Conservation (phyloP, 2,329 filamentous ascomycete species). For the Xylaria digitata region DNA sequence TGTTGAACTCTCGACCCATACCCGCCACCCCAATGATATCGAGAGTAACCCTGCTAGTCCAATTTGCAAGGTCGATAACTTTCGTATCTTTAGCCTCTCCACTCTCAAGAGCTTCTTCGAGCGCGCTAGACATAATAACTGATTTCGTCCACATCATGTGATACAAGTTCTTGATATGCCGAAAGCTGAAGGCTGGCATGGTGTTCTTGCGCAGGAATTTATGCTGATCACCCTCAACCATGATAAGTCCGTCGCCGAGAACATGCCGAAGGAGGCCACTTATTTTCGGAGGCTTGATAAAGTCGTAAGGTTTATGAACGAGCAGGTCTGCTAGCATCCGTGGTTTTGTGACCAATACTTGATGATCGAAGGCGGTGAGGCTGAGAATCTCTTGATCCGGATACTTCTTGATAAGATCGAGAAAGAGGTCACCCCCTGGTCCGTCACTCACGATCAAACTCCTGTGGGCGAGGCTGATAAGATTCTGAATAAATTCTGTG, state of each 20-base stretch:
- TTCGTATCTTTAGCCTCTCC: slow-evolving; percentile 38
- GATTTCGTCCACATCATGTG: slow-evolving; percentile 75
- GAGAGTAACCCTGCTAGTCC: slow-evolving; percentile 65
- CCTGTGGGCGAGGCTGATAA: slow-evolving; percentile 38
- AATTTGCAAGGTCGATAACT: slow-evolving; percentile 56
- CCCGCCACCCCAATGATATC: slow-evolving; percentile 71
- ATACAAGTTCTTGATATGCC: slow-evolving; percentile 76
- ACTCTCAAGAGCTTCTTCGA: slow-evolving; percentile 54
- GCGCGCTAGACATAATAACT: slow-evolving; percentile 49
- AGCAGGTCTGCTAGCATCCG: slow-evolving; percentile 62
- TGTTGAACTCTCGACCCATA: slow-evolving; percentile 65
- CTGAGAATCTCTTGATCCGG: slow-evolving; percentile 42
- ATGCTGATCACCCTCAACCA: slow-evolving; percentile 77
- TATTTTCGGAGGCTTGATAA: slow-evolving; percentile 61
- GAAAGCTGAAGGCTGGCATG: slow-evolving; percentile 73
- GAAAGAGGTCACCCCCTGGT: slow-evolving; percentile 39
- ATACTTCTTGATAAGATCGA: slow-evolving; percentile 40
- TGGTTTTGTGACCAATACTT: slow-evolving; percentile 46
- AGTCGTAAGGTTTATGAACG: slow-evolving; percentile 63
- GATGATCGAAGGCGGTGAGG: slow-evolving; percentile 36
- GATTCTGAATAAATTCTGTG: slow-evolving; percentile 14
- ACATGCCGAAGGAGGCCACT: slow-evolving; percentile 62
- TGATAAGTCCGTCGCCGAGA: slow-evolving; percentile 69
- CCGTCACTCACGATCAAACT: slow-evolving; percentile 33
- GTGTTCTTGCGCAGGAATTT: slow-evolving; percentile 76